Base-by-base conservation (phyloP, 257 asterid species). In the Plantago ovata region DNA sequence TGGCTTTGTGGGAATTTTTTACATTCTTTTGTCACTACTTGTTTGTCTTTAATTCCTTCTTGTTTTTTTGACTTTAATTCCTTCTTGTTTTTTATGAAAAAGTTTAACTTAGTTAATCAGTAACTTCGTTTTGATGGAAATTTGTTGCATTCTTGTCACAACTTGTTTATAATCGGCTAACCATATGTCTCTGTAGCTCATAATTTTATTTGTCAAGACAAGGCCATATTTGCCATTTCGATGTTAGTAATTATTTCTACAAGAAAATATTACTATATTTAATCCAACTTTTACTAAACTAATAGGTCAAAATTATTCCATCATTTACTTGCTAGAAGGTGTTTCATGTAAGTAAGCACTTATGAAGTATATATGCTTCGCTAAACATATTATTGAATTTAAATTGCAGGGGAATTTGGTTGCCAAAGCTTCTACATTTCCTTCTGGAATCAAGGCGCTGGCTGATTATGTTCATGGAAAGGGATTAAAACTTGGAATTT, bases 401-500 rank as follows among this genome's bases (percentile, higher is more conserved):
- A 9, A 8, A 10, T 38, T 68, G 56, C 84, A 86, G 88, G 96
- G 94, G 14, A 79, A 85, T 70, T 65, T 87, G 54, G 90, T 76
- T 8, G 73, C 95, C 3, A 83, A 70, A 62, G 73, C 63, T 49
- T 83, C 96, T 1, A 80, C 83, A 11, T 91, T 91, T 71, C 96
- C 96, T 48, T 91, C 95, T 0, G 98, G 98, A 36, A 87, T 91
- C 65, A 87, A 83, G 71, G 81, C 94, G 1, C 80, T 91, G 21
- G 96, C 98, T 9, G 94, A 87, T 71, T 87, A 91, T 47, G 93
- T 91, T 72, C 96, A 91, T 36, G 55, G 71, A 53, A 91, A 87
- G 76, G 96, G 98, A 59, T 65, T 91, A 61, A 91, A 78, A 66
- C 90, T 91, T 9, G 96, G 98, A 63, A 65, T 91, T 50, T 91